Evolutionary conservation across 495 filamentous ascomycete species (phyloP), one percentile per base, ranked within the genome.

Genomic region (Hypomontagnella submonticulosa): DNA sequence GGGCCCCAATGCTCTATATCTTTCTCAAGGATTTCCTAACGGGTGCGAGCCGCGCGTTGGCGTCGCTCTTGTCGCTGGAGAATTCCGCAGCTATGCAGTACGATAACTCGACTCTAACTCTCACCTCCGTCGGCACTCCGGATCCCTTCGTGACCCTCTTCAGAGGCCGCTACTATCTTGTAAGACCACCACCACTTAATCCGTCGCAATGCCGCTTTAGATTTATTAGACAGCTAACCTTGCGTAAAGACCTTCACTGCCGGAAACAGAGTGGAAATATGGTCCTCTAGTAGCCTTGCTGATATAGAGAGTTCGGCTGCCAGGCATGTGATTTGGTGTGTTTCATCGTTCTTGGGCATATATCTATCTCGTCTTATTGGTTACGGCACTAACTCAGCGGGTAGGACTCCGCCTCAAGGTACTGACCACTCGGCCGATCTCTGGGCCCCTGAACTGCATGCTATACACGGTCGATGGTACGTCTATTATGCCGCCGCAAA

Each of bases 381-480:
- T 16, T 8, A 32, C 34, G 19, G 15, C 15, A 42, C 63, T 66
- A 20, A 66, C 50, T 13, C 37, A 11, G 18, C 13, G 7, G 34
- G 19, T 18, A 75, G 71, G 73, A 69, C 64, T 33, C 73, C 73
- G 16, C 68, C 68, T 11, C 65, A 60, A 23, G 71, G 71, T 43
- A 69, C 73, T 12, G 60, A 61, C 47, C 63, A 75, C 66, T 75
- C 73, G 8, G 73, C 60, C 11, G 71, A 73, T 8, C 57, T 75
- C 7, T 75, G 73, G 73, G 73, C 73, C 5, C 73, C 73, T 7
- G 73, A 75, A 41, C 65, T 75, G 30, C 73, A 75, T 32, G 59
- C 67, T 13, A 16, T 75, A 4, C 67, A 41, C 51, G 73, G 68
- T 23, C 64, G 73, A 53, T 75, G 73, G 73, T 75, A 75, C 48